Conservation (phyloP, 1,284 basidiomycete species). For the Cryptococcus hybrid region DNA sequence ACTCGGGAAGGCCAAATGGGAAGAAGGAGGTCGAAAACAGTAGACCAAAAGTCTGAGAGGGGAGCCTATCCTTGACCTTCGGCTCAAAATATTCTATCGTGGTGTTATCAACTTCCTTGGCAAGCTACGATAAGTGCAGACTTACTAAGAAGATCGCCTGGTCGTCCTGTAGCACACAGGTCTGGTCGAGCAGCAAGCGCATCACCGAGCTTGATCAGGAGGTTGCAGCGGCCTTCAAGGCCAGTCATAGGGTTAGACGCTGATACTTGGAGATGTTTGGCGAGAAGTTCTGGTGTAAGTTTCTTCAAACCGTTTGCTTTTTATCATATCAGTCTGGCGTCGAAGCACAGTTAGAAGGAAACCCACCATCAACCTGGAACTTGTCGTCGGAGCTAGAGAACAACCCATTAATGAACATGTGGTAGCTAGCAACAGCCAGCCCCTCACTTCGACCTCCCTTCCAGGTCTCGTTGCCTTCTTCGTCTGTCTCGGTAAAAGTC, state of each 20-base stretch:
- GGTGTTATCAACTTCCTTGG: background rate
- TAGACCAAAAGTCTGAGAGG: conserved; percentile 74
- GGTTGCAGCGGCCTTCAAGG: conserved; percentile 75
- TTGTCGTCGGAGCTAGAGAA: conserved; percentile 71
- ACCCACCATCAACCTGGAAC: conserved; percentile 72
- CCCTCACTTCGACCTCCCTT: conserved; percentile 79
- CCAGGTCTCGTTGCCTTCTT: conserved; percentile 30
- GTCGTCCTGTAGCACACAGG: conserved; percentile 67
- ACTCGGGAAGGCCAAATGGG: conserved; percentile 86
- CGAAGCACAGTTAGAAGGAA: background rate
- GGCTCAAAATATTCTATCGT: conserved; percentile 25
- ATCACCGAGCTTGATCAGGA: conserved; percentile 68
- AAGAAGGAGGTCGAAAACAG: conserved; percentile 76
- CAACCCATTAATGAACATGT: conserved; percentile 82
- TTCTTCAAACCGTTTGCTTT: conserved; percentile 68
- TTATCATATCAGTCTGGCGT: background rate
- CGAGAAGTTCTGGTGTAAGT: conserved; percentile 63
- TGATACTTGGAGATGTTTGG: conserved; percentile 76
- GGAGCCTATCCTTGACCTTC: conserved; percentile 12
- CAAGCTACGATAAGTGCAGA: background rate
- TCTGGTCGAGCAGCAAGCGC: conserved; percentile 64
- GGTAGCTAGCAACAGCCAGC: conserved; percentile 83
- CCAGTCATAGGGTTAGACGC: conserved; percentile 81
- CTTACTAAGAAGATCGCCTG: conserved; percentile 77
- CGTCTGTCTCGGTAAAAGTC: conserved; percentile 65